A percentile compares a stretch with the other conserved stretches of the same genome.
Evolutionary conservation across 805 yeast genomes (phyloP).

Genomic region (Diddensiella transvaalensis): DNA sequence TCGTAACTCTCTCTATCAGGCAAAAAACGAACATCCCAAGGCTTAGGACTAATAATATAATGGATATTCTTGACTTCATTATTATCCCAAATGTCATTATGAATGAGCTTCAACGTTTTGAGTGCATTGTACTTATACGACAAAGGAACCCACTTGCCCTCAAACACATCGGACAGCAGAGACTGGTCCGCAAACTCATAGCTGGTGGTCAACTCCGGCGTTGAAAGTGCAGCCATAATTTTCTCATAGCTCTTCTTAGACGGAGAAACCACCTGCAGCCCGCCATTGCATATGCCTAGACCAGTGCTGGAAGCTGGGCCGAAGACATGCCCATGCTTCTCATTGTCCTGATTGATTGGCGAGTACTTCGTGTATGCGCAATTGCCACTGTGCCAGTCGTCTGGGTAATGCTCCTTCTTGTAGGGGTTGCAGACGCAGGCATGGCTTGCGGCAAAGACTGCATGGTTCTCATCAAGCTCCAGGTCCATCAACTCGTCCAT

Average conservation of each 20-base stretch:
- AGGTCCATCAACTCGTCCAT: conserved; percentile 59
- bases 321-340: conserved; percentile 21
- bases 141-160: conserved; percentile 47
- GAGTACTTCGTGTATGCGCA: conserved; percentile 43
- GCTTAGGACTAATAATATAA: conserved; percentile 56
- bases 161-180: conserved; percentile 51
- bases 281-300: conserved; percentile 56
- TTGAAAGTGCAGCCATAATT: conserved; percentile 41
- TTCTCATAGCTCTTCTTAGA: conserved; percentile 34
- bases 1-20: conserved; percentile 34
- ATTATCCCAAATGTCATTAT: conserved; percentile 46
- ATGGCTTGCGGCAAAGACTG: conserved; percentile 53
- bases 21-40: conserved; percentile 47
- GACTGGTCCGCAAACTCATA: conserved; percentile 61
- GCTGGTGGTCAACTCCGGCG: conserved; percentile 36
- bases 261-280: conserved; percentile 51
- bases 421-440: conserved; percentile 64
- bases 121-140: conserved; percentile 54
- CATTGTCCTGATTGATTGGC: conserved; percentile 21
- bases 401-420: conserved; percentile 49
- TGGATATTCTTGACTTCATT: conserved; percentile 53
- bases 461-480: conserved; percentile 34
- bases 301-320: conserved; percentile 45
- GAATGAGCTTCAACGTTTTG: conserved; percentile 47
- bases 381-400: conserved; percentile 48